Evolutionary conservation across 2,329 filamentous ascomycete species (phyloP), one percentile per base, ranked within the genome.

Genomic region (Cercospora citrullina): DNA sequence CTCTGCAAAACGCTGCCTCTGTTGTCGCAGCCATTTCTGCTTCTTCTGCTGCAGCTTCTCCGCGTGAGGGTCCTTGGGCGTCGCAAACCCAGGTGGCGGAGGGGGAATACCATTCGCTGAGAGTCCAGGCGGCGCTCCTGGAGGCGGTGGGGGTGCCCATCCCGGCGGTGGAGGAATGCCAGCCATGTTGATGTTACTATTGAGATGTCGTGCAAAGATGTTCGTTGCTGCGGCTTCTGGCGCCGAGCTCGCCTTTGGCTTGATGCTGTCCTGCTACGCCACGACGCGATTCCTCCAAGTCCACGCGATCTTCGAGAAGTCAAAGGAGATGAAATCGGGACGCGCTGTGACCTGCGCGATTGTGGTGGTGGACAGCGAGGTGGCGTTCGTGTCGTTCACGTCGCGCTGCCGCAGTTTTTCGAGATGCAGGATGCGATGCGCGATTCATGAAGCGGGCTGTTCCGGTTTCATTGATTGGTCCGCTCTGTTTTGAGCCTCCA

Each of bases 41-140:
- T 98, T 99, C 87, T 98, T 99, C 81, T 97, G 92, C 67, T 94
- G 92, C 77, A 97, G 96, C 83, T 99, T 99, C 63, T 93, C 93
- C 76, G 92, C 86, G 72, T 94, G 92, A 55, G 93, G 90, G 78
- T 98, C 90, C 73, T 89, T 86, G 26, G 90, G 87, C 53, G 93
- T 93, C 71, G 89, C 89, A 80, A 93, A 96, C 48, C 93, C 93
- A 28, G 93, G 93, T 26, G 94, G 93, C 63, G 93, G 93, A 71
- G 94, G 93, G 12, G 73, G 73, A 64, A 69, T 65, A 16, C 64
- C 65, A 63, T 91, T 74, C 4, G 78, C 76, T 60, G 76, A 76
- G 12, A 79, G 77, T 21, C 79, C 80, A 31, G 88, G 87, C 65
- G 88, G 85, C 59, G 82, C 79, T 65, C 77, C 78, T 65, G 80